Evolutionary conservation across 768 basidiomycete species (phyloP), one percentile per base, ranked within the genome.

Genomic region (Tremella mesenterica): DNA sequence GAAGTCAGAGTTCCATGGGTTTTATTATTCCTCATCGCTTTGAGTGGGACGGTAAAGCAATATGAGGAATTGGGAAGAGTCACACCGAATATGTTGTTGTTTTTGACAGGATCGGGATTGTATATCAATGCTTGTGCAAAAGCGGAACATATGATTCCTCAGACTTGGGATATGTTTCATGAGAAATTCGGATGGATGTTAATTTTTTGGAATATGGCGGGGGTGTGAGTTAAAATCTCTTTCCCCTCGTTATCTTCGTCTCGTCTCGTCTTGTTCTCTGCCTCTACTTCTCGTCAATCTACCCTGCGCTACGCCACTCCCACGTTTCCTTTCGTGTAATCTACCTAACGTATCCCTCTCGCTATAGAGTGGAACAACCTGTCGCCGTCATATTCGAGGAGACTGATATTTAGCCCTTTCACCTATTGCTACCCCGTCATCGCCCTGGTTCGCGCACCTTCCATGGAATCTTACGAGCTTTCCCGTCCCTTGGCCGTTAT

Each of bases 1-100:
- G 91, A 95, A 68, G 88, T 96, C 54, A 83, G 95, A 46, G 86
- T 99, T 61, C 90, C 92, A 3, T 99, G 95, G 95, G 85, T 92
- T 34, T 82, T 95, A 49, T 84, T 95, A 16, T 96, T 96, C 78
- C 85, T 90, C 75, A 79, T 96, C 60, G 81, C 91, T 3, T 82
- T 97, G 30, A 91, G 86, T 23, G 93, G 90, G 44, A 86, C 84
- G 21, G 87, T 87, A 76, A 96, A 95, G 76, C 95, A 99, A 71
- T 93, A 95, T 71, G 90, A 96, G 64, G 76, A 81, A 23, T 82
- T 85, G 59, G 95, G 95, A 23, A 88, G 89, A 71, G 85, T 96
- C 27, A 91, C 92, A 0, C 86, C 88, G 0, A 97, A 97, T 73
- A 90, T 93, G 86, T 84, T 83, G 0, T 88, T 96, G 74, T 95